Conservation (phyloP, 768 basidiomycete species). For the Suillus ampliporus region DNA sequence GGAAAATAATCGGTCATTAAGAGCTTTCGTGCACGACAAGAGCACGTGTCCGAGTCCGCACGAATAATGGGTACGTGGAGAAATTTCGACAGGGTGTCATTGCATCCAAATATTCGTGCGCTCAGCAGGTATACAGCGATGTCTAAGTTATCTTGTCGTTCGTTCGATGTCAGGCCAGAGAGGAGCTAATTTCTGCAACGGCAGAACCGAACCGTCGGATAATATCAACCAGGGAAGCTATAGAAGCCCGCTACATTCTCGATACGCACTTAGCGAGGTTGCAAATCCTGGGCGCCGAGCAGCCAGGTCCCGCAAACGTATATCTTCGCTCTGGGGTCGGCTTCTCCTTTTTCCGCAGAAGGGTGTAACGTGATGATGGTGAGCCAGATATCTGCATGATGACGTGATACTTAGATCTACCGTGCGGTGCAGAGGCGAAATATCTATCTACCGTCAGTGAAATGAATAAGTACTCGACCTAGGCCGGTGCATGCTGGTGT, state of each 20-base stretch:
- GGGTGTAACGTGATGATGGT: too few relatives aligned
- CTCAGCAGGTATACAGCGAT: not conserved
- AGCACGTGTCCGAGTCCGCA: not conserved
- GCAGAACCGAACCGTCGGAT: not conserved
- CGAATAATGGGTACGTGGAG: not conserved
- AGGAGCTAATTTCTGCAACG: not conserved
- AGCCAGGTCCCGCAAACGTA: slow-evolving; percentile 64
- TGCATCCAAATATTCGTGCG: not conserved
- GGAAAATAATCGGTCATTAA: not conserved
- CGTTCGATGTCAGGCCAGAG: not conserved
- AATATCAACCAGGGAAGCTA: not conserved
- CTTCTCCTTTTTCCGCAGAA: too few relatives aligned
- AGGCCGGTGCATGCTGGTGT: too few relatives aligned
- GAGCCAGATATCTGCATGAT: too few relatives aligned
- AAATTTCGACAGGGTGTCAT: too few relatives aligned
- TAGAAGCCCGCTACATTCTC: slow-evolving; percentile 65
- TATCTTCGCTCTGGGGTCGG: too few relatives aligned
- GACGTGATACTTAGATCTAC: too few relatives aligned
- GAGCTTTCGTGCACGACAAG: not conserved
- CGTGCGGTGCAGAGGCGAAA: too few relatives aligned
- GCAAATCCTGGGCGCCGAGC: slow-evolving; percentile 39
- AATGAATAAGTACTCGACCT: too few relatives aligned
- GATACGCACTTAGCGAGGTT: slow-evolving; percentile 67
- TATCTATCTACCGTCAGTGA: too few relatives aligned
- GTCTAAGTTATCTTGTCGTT: not conserved